Percentiles rank a stretch among this genome's conserved stretches.
Evolutionary conservation across 2,329 filamentous ascomycete species (phyloP).

Genomic region (Trichoderma sp.): DNA sequence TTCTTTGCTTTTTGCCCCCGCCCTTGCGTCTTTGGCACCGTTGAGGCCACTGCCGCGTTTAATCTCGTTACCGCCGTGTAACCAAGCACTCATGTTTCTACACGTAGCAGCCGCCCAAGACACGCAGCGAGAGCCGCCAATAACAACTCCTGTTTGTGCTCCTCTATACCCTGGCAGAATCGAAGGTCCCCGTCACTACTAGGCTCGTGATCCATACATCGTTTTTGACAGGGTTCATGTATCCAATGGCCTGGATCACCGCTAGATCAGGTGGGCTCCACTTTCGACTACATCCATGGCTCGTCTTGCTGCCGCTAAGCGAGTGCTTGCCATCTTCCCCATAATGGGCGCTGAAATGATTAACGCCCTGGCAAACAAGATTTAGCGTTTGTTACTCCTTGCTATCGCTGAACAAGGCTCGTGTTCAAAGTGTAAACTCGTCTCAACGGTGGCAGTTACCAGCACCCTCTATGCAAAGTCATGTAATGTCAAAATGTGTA

Average conservation of each 20-base stretch:
- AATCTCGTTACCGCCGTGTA: neutral
- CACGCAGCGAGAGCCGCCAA: neutral
- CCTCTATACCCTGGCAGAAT: neutral
- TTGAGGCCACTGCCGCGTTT: neutral
- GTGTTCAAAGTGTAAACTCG: neutral
- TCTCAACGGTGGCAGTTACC: neutral
- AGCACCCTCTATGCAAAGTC: neutral
- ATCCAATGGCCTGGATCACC: neutral
- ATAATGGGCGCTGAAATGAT: neutral
- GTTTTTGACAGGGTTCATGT: neutral
- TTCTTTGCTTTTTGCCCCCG: neutral
- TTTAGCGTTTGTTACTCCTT: neutral
- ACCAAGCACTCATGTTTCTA: neutral
- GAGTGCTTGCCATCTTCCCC: neutral
- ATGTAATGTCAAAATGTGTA: neutral
- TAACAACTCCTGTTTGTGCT: neutral
- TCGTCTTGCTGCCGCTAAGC: neutral
- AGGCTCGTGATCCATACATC: neutral
- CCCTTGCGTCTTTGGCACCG: neutral
- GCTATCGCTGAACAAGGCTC: neutral
- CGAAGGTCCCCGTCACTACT: neutral
- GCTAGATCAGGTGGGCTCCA: neutral
- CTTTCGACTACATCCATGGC: constrained; percentile 2
- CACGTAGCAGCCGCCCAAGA: neutral
- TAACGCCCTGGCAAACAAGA: neutral